These are phyloP conservation scores for Mortierella alpina DNA, from an alignment of 192 early-diverging fungal genomes.

Conservation along the genomic window DNA sequence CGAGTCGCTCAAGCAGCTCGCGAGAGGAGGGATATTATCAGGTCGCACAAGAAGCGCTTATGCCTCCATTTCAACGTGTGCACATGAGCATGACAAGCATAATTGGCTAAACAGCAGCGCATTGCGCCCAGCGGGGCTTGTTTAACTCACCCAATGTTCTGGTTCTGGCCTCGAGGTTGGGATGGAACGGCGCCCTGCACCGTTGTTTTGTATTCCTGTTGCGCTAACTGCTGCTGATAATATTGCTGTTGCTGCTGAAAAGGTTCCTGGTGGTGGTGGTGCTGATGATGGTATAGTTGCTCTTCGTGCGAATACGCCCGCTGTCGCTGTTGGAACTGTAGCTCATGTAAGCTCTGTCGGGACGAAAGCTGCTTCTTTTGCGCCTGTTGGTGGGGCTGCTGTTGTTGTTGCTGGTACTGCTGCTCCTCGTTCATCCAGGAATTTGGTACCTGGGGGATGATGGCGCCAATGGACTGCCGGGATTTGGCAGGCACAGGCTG, in stretches of 20 bases:
- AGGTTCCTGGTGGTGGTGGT: slow-evolving; percentile 2
- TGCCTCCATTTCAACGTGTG: slow-evolving; percentile 12
- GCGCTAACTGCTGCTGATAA: slow-evolving; percentile 10
- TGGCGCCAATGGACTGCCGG: slow-evolving; percentile 15
- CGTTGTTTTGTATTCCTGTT: slow-evolving; percentile 16
- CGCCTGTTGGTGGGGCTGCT: slow-evolving; percentile 9
- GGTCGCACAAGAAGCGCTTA: neutral
- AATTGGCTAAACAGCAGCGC: neutral
- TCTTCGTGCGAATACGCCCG: slow-evolving; percentile 15
- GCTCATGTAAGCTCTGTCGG: slow-evolving; percentile 27
- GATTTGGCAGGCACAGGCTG: slow-evolving; percentile 30
- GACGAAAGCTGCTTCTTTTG: slow-evolving; percentile 26
- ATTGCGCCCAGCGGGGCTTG: neutral
- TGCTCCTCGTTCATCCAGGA: slow-evolving; percentile 24
- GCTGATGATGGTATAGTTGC: neutral
- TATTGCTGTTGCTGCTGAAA: slow-evolving; percentile 30
- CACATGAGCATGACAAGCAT: neutral
- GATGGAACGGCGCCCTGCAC: slow-evolving; percentile 18
- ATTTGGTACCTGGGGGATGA: slow-evolving; percentile 20
- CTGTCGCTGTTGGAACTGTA: slow-evolving; percentile 29
- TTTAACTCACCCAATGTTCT: slow-evolving; percentile 37
- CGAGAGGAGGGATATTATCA: slow-evolving; percentile 8
- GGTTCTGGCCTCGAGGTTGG: slow-evolving; percentile 30
- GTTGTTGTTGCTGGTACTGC: slow-evolving; percentile 9
- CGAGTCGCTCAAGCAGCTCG: neutral